Base-by-base conservation (phyloP, 495 filamentous ascomycete genomes). In the Paragyromitra xinjiangensis region DNA sequence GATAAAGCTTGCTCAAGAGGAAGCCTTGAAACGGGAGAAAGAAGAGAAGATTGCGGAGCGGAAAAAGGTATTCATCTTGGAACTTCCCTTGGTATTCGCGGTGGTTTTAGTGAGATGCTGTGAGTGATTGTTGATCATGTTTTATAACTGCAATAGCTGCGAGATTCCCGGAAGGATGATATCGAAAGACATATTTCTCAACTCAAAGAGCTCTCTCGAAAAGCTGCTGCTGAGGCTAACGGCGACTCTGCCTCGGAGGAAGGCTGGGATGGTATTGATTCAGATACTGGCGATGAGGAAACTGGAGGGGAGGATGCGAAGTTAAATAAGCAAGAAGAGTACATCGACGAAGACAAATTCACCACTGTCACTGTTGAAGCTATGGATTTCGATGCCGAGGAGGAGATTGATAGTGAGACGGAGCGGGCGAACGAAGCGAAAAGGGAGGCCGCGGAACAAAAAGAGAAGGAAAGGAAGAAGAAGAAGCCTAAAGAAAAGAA, bases 261-360 rank as follows among this genome's bases (percentile, higher is more conserved):
- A 16, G 75, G 83, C 22, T 79, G 79, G 37, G 73, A 78, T 26
- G 70, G 81, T 0, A 85, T 85, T 29, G 79, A 58, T 16, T 81
- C 82, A 0, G 78, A 83, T 26, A 81, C 83, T 34, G 83, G 81
- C 4, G 84, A 84, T 4, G 84, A 85, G 12, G 88, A 89, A 9
- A 86, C 87, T 4, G 86, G 87, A 4, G 73, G 74, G 24, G 83
- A 84, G 7, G 59, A 40, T 50, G 42, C 40, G 19, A 39, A 40
- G 19, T 83, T 96, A 22, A 89, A 94, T 82, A 89, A 91, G 78
- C 93, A 98, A 81, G 94, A 95, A 67, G 94, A 97, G 84, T 99
- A 97, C 84, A 88, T 97, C 72, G 95, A 99, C 84, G 95, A 98
- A 83, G 95, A 97, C 81, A 92, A 91, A 83, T 96, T 92, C 81